Conservation (phyloP, 2,329 filamentous ascomycete species). For the Trichoderma atroviride region DNA sequence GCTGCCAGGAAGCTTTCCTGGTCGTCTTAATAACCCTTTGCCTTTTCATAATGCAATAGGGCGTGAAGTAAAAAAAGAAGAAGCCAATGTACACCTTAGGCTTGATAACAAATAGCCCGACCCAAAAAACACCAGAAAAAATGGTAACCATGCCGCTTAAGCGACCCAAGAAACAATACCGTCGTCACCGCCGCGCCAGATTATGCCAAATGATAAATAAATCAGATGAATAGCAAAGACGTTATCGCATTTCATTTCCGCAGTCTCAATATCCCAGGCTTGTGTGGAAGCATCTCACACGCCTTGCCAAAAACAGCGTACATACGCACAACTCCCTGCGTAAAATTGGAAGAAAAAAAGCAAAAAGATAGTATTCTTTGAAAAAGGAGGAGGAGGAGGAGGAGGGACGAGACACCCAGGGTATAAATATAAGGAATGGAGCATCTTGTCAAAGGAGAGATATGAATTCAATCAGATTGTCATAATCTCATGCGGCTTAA, state of each 20-base stretch:
- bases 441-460: conserved; percentile 20
- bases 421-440: conserved; percentile 22
- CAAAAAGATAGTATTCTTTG: background rate
- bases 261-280: conserved; percentile 13
- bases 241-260: conserved; percentile 16
- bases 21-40: background rate
- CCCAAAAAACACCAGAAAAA: conserved; percentile 16
- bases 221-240: conserved; percentile 22
- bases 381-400: background rate
- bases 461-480: conserved; percentile 18
- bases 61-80: background rate
- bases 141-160: conserved; percentile 6
- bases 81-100: conserved; percentile 5
- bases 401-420: conserved; percentile 14
- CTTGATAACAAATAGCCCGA: conserved; percentile 3
- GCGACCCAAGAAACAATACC: conserved; percentile 9
- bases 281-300: background rate
- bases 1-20: conserved; percentile 27
- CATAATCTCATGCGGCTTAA: background rate
- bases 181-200: conserved; percentile 35
- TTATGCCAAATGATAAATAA: conserved; percentile 38
- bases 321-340: conserved; percentile 19
- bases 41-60: background rate
- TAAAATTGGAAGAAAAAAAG: background rate
- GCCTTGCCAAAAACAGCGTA: conserved; percentile 15